These are phyloP conservation scores for Ogataea zsoltii DNA, from an alignment of 805 yeast genomes.

Conservation along the genomic window DNA sequence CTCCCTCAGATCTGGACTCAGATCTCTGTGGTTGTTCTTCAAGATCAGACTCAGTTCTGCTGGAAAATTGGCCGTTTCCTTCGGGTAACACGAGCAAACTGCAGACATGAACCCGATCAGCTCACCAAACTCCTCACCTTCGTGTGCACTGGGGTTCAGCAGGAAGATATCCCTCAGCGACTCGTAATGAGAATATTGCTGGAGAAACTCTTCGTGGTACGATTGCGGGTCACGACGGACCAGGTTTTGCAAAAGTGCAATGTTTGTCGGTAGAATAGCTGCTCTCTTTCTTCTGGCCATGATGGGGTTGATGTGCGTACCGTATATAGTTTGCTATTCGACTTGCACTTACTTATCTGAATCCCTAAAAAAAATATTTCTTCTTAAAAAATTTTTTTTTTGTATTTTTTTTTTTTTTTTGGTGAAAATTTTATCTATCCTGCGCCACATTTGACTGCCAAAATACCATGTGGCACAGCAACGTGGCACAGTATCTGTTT, in stretches of 20 bases:
- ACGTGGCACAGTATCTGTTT: neutral
- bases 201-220: constrained; percentile 88
- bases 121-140: constrained; percentile 72
- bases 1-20: constrained; percentile 84
- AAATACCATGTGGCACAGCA: neutral
- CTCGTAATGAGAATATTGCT: constrained; percentile 90
- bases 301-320: neutral
- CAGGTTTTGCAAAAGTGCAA: constrained; percentile 86
- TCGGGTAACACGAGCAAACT: constrained; percentile 86
- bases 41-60: constrained; percentile 71
- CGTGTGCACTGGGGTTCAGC: constrained; percentile 63
- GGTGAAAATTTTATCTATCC: neutral
- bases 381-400: constrained; percentile 5
- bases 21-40: constrained; percentile 72
- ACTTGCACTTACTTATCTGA: constrained; percentile 2
- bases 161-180: constrained; percentile 86
- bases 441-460: constrained; percentile 5
- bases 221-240: constrained; percentile 94
- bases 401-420: constrained; percentile 7
- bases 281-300: constrained; percentile 93
- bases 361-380: neutral
- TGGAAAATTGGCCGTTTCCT: constrained; percentile 84
- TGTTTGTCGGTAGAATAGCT: constrained; percentile 88
- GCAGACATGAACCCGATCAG: constrained; percentile 89
- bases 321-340: neutral